Base-by-base conservation (phyloP, 192 early-diverging fungal genomes). In the Backusella morwellensis region DNA sequence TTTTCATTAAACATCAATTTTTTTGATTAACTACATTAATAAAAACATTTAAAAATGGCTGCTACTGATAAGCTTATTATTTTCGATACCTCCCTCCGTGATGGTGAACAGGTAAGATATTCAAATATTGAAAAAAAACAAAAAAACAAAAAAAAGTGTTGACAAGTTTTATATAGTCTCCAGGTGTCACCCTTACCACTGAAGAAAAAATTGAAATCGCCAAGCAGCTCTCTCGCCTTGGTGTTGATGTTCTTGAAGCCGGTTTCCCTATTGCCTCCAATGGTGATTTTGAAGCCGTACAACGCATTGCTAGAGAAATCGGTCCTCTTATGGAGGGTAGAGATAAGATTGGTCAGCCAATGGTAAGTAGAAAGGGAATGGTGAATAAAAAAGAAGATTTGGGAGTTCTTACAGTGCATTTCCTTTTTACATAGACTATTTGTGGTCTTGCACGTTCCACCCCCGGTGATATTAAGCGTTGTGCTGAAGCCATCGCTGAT, bases 131-230 rank as follows among this genome's bases (percentile, higher is more conserved):
- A 35, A 32, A 38, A 72, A 19, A 42, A n/a, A n/a, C n/a, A n/a
- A n/a, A n/a, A n/a, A n/a, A n/a, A n/a, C n/a, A 35, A 32, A 38
- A 72, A 11, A 35, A 1, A 47, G 47, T 52, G 0, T 38, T 68
- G 67, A 68, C 67, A 52, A 35, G 47, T 3, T 68, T 35, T 56
- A 54, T 36, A 12, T 85, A 98, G 93, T 97, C 96, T 67, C 97
- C 97, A 1, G 97, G 97, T 75, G 96, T 97, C 32, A 99, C 95
- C 40, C 88, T 99, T 26, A 97, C 91, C 77, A 88, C 90, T 0
- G 92, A 93, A 35, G 97, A 99, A 86, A 99, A 99, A 88, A 85
- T 99, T 50, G 93, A 95, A 81, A 97, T 99, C 72, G 97, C 97
- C 6, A 92, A 90, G 75, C 93, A 96, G 83, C 89, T 99, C 23